Evolutionary conservation across 2,329 filamentous ascomycete genomes (phyloP), one percentile per base, ranked within the genome.

Genomic region (Sporothrix inflata): DNA sequence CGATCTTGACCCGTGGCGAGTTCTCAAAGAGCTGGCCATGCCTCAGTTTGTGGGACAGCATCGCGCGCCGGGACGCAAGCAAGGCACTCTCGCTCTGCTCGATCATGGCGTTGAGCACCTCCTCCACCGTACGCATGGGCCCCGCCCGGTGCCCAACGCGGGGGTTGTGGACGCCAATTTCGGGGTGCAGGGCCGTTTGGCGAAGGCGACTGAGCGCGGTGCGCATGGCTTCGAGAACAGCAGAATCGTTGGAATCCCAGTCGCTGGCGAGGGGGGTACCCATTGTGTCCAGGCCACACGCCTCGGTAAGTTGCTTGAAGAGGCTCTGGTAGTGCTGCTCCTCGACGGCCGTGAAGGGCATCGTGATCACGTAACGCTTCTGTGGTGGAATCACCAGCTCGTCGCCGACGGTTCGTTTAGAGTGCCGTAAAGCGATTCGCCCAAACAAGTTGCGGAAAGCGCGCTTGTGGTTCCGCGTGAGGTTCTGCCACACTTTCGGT

Each of bases 31-130:
- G 82, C 76, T 98, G 94, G 0, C 93, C 95, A 71, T 89, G 86
- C 19, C 86, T 87, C 60, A 97, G 83, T 74, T 88, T 89, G 45
- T 85, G 85, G 2, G 88, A 79, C 7, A 97, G 84, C 65, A 91
- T 85, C 1, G 85, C 83, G 69, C 94, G 88, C 77, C 96, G 91
- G 72, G 95, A 90, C 0, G 86, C 81, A 69, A 90, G 88, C 72
- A 95, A 87, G 0, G 82, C 79, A 6, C 84, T 84, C 72, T 95
- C 92, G 57, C 91, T 94, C 77, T 95, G 90, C 71, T 97, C 94
- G 72, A 98, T 91, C 95, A 99, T 98, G 4, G 91, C 90, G 75
- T 94, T 91, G 12, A 99, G 84, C 0, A 98, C 95, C 80, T 98
- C 93, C 21, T 90, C 88, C 1, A 97, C 91, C 0, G 94, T 97